phyloP scores from a whole-genome alignment of 345 rosid genomes.

The Excoecaria cochinchinensis region DNA sequence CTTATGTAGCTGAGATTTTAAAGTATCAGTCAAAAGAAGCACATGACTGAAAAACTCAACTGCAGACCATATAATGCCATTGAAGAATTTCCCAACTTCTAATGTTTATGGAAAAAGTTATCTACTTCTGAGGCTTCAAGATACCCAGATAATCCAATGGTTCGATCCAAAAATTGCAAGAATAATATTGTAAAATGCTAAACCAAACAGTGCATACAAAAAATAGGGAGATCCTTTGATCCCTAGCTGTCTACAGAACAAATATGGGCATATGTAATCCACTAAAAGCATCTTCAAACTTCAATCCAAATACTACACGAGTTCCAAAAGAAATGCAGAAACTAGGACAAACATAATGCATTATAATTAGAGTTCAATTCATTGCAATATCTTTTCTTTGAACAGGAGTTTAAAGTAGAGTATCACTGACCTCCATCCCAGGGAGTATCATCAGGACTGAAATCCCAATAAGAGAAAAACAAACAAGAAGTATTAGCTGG shows the following conservation, averaged over 20 bases:
- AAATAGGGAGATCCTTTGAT: background rate
- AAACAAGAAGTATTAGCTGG: background rate
- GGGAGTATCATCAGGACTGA: slow-evolving; percentile 73
- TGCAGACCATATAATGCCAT: too few relatives aligned
- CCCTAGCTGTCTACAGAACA: background rate
- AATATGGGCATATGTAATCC: background rate
- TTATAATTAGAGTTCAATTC: background rate
- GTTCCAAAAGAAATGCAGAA: background rate
- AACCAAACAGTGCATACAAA: too few relatives aligned
- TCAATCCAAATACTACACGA: background rate
- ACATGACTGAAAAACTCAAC: too few relatives aligned
- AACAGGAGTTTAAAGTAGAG: background rate
- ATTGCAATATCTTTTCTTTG: slow-evolving; percentile 7
- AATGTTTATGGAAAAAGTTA: too few relatives aligned
- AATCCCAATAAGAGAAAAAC: slow-evolving; percentile 25
- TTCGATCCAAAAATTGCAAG: too few relatives aligned
- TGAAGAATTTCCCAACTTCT: too few relatives aligned
- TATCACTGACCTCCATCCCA: slow-evolving; percentile 78
- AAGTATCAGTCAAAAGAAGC: too few relatives aligned
- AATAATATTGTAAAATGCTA: too few relatives aligned
- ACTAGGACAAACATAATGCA: background rate
- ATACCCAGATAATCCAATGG: too few relatives aligned
- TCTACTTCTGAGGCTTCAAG: too few relatives aligned
- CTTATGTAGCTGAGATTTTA: too few relatives aligned
- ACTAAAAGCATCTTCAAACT: background rate